Evolutionary conservation across 163 green algal species (phyloP).

Genomic region (Volvox carteri): DNA sequence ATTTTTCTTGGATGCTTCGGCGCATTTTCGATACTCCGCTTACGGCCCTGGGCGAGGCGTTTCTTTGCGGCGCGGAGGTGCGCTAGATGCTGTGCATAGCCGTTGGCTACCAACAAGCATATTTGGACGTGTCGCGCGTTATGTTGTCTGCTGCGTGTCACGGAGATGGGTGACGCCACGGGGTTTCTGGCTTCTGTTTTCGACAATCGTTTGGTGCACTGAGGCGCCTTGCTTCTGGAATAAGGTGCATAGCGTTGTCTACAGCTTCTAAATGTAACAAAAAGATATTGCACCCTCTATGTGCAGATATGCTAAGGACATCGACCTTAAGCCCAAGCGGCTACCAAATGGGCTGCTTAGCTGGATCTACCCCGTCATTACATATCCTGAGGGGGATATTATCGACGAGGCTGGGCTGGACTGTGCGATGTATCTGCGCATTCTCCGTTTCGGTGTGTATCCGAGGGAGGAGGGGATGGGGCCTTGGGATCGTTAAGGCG

Average conservation of each 20-base stretch:
- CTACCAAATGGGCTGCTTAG: neutral
- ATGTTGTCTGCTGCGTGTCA: neutral
- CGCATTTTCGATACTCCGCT: neutral
- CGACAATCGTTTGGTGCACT: too few relatives aligned
- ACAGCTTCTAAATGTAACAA: too few relatives aligned
- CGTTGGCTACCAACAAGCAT: neutral
- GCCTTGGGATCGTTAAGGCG: too few relatives aligned
- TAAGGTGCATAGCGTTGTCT: too few relatives aligned
- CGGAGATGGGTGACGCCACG: neutral
- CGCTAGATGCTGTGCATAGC: neutral
- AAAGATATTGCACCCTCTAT: too few relatives aligned
- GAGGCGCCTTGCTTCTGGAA: too few relatives aligned
- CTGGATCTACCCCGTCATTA: conserved; percentile 32
- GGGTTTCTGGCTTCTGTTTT: too few relatives aligned
- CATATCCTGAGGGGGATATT: conserved; percentile 40
- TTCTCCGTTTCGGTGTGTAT: conserved; percentile 82
- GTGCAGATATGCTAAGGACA: conserved; percentile 49
- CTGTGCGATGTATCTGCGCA: conserved; percentile 83
- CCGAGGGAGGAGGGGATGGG: neutral
- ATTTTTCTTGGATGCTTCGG: conserved; percentile 15
- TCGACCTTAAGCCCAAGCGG: conserved; percentile 38
- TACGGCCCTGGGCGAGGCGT: conserved; percentile 39
- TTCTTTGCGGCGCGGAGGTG: conserved; percentile 51
- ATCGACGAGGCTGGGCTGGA: conserved; percentile 77
- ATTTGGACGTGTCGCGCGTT: too few relatives aligned